These are phyloP conservation scores for Clonostachys rosea DNA, from an alignment of 2,329 filamentous ascomycete genomes.

Conservation along the genomic window DNA sequence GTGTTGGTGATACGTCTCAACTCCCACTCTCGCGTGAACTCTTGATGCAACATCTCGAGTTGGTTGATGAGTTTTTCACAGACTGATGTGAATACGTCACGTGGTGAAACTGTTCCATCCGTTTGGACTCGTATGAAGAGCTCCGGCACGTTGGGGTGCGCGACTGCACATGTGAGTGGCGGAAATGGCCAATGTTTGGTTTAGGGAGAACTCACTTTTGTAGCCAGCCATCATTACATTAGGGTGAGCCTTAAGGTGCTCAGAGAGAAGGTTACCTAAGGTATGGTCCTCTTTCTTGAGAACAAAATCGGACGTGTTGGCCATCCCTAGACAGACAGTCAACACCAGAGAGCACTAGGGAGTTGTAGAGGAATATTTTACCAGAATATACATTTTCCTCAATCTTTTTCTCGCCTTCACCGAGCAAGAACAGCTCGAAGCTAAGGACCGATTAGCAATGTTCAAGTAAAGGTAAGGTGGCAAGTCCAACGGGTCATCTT, in stretches of 20 bases:
- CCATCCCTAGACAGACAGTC: conserved; percentile 55
- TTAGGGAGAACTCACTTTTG: conserved; percentile 55
- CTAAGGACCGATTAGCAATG: conserved; percentile 39
- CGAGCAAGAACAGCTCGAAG: conserved; percentile 89
- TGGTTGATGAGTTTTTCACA: conserved; percentile 81
- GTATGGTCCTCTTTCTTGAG: conserved; percentile 98
- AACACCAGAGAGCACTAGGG: background rate
- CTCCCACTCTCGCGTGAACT: conserved; percentile 91
- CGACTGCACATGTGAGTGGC: conserved; percentile 26
- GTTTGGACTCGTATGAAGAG: conserved; percentile 80
- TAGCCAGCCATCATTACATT: conserved; percentile 91
- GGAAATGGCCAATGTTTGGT: conserved; percentile 19
- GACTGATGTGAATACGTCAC: conserved; percentile 76
- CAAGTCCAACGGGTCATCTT: conserved; percentile 17
- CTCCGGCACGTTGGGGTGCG: conserved; percentile 57
- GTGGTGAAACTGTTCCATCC: conserved; percentile 82
- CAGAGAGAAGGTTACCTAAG: conserved; percentile 81
- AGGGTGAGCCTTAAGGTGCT: conserved; percentile 78
- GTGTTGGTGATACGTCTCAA: conserved; percentile 78
- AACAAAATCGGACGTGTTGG: conserved; percentile 91
- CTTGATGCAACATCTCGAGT: conserved; percentile 72
- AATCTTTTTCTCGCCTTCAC: conserved; percentile 88
- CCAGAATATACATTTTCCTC: conserved; percentile 84
- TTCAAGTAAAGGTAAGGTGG: too few species aligned
- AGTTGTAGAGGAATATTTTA: conserved; percentile 38